These are phyloP conservation scores for Botrytis porri DNA, from an alignment of 2,329 filamentous ascomycete genomes.

Conservation along the genomic window DNA sequence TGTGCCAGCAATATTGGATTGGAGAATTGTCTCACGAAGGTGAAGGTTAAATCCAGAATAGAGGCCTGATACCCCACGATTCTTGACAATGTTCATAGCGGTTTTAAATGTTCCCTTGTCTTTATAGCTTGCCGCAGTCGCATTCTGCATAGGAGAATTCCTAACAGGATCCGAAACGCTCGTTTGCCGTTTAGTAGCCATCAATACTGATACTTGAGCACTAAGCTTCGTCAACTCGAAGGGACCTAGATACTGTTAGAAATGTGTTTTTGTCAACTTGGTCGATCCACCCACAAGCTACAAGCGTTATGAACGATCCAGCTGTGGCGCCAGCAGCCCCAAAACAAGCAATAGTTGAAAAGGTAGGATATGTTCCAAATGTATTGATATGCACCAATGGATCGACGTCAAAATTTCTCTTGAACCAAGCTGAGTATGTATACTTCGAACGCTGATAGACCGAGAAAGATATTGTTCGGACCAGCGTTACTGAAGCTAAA, in stretches of 20 bases:
- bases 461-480: constrained; percentile 75
- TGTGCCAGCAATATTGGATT: not conserved
- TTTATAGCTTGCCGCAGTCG: constrained; percentile 62
- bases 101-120: constrained; percentile 76
- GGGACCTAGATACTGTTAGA: constrained; percentile 51
- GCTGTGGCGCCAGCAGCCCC: constrained; percentile 75
- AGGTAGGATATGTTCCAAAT: constrained; percentile 65
- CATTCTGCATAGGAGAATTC: constrained; percentile 9
- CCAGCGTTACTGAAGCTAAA: constrained; percentile 74
- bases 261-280: constrained; percentile 8
- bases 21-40: constrained; percentile 58
- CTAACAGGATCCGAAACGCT: constrained; percentile 37
- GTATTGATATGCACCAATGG: constrained; percentile 71
- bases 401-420: constrained; percentile 63
- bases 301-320: constrained; percentile 73
- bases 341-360: constrained; percentile 73
- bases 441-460: constrained; percentile 78
- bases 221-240: constrained; percentile 90
- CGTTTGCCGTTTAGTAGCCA: constrained; percentile 56
- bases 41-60: constrained; percentile 81
- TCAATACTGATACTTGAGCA: constrained; percentile 77
- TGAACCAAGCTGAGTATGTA: constrained; percentile 67
- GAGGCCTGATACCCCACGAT: constrained; percentile 68
- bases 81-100: constrained; percentile 71
- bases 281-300: constrained; percentile 63